phyloP scores from a whole-genome alignment of 1,284 basidiomycete genomes.

The Tranzscheliella williamsii region DNA sequence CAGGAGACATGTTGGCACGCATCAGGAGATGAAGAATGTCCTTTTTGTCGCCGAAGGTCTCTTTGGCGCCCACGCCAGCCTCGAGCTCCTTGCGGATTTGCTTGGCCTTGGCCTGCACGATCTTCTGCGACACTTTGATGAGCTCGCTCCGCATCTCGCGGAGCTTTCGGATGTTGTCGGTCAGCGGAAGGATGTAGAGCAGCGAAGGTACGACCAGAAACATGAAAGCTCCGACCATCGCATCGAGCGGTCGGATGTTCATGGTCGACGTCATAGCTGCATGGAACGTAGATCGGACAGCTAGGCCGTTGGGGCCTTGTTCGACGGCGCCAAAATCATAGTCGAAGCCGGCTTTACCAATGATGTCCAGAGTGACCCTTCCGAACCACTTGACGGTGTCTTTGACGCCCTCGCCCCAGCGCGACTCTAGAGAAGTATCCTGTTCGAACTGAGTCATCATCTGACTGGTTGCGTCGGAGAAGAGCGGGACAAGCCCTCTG shows the following conservation, averaged over 20 bases:
- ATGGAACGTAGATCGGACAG: constrained; percentile 31
- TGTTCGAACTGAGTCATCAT: constrained; percentile 30
- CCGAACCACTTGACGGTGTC: constrained; percentile 39
- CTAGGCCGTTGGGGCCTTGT: constrained; percentile 35
- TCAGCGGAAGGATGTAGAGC: constrained; percentile 34
- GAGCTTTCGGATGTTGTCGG: constrained; percentile 32
- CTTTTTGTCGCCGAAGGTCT: constrained; percentile 38
- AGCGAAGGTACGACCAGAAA: constrained; percentile 37
- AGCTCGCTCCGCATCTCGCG: constrained; percentile 36
- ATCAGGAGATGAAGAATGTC: constrained; percentile 40
- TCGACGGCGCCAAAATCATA: constrained; percentile 42
- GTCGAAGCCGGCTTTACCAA: constrained; percentile 38
- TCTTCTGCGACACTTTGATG: constrained; percentile 29
- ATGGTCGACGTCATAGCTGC: constrained; percentile 41
- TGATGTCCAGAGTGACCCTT: constrained; percentile 39
- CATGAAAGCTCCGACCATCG: constrained; percentile 35
- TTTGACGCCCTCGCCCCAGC: constrained; percentile 19
- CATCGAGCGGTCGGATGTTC: constrained; percentile 31
- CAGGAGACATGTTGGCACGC: constrained; percentile 42
- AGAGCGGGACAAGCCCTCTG: constrained; percentile 25
- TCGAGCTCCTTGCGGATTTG: constrained; percentile 36
- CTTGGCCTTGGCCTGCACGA: constrained; percentile 23
- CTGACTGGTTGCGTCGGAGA: constrained; percentile 23
- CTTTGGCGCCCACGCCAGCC: constrained; percentile 28
- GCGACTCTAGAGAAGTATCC: constrained; percentile 22